Evolutionary conservation across 2,329 filamentous ascomycete species (phyloP).

Genomic region (Sordariomycetes sp.): DNA sequence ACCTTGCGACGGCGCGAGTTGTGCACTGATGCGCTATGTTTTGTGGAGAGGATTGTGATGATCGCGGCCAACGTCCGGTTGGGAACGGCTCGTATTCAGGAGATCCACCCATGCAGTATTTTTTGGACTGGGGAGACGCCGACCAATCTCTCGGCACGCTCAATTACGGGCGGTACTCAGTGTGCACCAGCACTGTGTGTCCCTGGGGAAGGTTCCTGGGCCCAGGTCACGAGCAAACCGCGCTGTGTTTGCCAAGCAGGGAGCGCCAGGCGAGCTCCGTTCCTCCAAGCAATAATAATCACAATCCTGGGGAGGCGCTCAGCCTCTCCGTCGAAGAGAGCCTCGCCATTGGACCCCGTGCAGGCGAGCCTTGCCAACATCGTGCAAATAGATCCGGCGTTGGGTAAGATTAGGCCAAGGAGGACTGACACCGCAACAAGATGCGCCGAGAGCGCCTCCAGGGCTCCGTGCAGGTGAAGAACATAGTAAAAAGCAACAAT

Average conservation of each 20-base stretch:
- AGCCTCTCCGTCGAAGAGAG: no score
- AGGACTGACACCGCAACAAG: not conserved
- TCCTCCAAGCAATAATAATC: no score
- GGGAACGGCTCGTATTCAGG: not conserved
- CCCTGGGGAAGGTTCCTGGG: not conserved
- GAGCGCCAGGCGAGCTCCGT: no score
- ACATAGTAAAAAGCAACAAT: not conserved
- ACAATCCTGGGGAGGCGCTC: no score
- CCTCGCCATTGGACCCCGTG: no score
- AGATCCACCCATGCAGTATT: not conserved
- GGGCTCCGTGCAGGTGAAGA: no score
- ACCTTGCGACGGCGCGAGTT: not conserved
- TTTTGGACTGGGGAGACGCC: not conserved
- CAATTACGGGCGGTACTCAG: not conserved
- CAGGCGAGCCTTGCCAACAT: no score
- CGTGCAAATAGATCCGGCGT: no score
- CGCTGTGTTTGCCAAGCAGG: not conserved
- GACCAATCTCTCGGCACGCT: not conserved
- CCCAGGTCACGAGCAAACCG: no score
- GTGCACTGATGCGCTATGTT: not conserved
- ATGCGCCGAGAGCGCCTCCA: not conserved
- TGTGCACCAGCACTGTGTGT: not conserved
- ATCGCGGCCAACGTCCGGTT: no score
- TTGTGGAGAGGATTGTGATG: not conserved
- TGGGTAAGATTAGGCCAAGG: no score